These are phyloP conservation scores for Astraeus odoratus DNA, from an alignment of 768 basidiomycete species.

Conservation along the genomic window DNA sequence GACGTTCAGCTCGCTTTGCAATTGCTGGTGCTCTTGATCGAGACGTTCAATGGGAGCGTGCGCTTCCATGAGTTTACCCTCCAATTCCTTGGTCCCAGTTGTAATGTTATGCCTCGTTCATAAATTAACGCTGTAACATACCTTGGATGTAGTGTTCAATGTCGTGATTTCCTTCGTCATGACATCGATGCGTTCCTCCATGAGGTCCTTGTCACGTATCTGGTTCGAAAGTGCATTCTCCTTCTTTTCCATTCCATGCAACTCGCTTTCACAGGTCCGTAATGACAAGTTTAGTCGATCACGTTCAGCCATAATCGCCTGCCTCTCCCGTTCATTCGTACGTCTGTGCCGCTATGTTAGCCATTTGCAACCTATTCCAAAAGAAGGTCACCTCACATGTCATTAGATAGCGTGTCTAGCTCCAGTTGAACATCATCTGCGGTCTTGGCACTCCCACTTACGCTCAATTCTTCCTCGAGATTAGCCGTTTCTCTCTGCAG, in stretches of 20 bases:
- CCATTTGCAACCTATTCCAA: background rate
- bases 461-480: slow-evolving; percentile 62
- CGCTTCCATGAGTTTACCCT: slow-evolving; percentile 51
- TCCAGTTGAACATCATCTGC: slow-evolving; percentile 81
- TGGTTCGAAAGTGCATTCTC: slow-evolving; percentile 52
- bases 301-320: slow-evolving; percentile 47
- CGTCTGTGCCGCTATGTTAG: slow-evolving; percentile 37
- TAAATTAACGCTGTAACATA: slow-evolving; percentile 13
- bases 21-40: slow-evolving; percentile 45
- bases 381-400: slow-evolving; percentile 49
- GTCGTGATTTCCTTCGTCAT: slow-evolving; percentile 52
- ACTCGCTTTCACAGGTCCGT: slow-evolving; percentile 49
- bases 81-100: slow-evolving; percentile 45
- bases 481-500: slow-evolving; percentile 54
- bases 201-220: slow-evolving; percentile 48
- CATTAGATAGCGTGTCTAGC: slow-evolving; percentile 51
- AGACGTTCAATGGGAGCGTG: slow-evolving; percentile 60
- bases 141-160: slow-evolving; percentile 45
- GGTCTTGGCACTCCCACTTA: slow-evolving; percentile 74
- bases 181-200: slow-evolving; percentile 49
- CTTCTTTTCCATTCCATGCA: slow-evolving; percentile 57
- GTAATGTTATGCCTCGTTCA: background rate
- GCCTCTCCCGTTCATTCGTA: slow-evolving; percentile 57
- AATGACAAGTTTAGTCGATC: slow-evolving; percentile 51
- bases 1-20: slow-evolving; percentile 42